These are phyloP conservation scores for Apocynum venetum DNA, from an alignment of 257 asterid genomes.

Conservation along the genomic window DNA sequence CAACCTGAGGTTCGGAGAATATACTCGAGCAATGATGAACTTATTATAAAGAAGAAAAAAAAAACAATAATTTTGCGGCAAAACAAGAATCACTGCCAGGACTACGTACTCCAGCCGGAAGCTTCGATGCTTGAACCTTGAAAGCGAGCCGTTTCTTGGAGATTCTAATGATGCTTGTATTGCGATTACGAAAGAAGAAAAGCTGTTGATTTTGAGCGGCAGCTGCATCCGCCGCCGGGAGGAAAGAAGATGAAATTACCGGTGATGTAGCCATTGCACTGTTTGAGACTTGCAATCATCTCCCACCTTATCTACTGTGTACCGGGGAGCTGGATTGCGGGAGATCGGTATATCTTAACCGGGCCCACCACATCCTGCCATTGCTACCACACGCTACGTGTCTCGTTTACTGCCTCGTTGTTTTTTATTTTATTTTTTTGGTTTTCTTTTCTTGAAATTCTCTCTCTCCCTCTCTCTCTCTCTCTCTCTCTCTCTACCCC, in stretches of 20 bases:
- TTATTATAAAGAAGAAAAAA: neutral
- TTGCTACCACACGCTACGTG: neutral
- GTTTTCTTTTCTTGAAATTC: neutral
- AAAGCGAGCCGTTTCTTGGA: constrained; percentile 28
- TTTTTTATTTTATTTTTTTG: neutral
- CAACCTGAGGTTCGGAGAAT: constrained; percentile 38
- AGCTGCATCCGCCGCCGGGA: constrained; percentile 24
- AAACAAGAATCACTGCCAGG: neutral
- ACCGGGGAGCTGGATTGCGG: neutral
- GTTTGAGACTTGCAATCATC: neutral
- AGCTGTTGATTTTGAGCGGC: constrained; percentile 18
- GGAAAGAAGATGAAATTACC: constrained; percentile 40
- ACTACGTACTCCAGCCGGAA: constrained; percentile 63
- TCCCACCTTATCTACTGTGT: constrained; percentile 15
- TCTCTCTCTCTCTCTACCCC: no score
- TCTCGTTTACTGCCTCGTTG: neutral
- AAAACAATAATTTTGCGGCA: neutral
- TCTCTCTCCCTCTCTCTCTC: no score
- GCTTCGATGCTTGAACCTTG: constrained; percentile 71
- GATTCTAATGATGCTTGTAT: neutral
- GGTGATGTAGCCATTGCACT: constrained; percentile 30
- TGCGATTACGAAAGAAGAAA: constrained; percentile 13
- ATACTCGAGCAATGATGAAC: neutral
- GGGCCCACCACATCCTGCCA: neutral
- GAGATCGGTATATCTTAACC: neutral